These are phyloP conservation scores for Scedosporium dehoogii DNA, from an alignment of 2,329 filamentous ascomycete species.

Conservation along the genomic window DNA sequence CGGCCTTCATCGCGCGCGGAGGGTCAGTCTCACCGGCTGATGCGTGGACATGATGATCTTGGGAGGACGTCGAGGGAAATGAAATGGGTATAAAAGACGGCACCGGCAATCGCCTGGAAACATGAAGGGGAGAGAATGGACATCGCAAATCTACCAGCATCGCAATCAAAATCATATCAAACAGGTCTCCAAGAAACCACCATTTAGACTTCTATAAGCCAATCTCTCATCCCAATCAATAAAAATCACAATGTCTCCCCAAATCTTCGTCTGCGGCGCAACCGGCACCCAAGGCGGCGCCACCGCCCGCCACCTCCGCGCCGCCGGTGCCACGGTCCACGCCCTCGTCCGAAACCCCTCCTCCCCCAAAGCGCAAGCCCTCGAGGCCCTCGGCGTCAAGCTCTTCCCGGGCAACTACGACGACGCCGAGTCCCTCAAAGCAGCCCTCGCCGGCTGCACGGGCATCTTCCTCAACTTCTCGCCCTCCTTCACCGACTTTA, in stretches of 20 bases:
- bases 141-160: neutral
- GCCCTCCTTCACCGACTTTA: slow-evolving; percentile 19
- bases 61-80: neutral
- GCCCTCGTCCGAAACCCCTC: slow-evolving; percentile 34
- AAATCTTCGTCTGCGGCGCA: slow-evolving; percentile 33
- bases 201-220: neutral
- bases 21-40: neutral
- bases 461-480: slow-evolving; percentile 33
- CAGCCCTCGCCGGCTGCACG: slow-evolving; percentile 32
- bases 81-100: neutral
- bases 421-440: slow-evolving; percentile 26
- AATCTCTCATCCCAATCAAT: neutral
- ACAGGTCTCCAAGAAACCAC: neutral
- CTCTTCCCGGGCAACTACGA: slow-evolving; percentile 33
- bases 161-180: neutral
- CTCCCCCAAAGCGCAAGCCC: slow-evolving; percentile 27
- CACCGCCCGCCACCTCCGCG: slow-evolving; percentile 36
- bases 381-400: slow-evolving; percentile 31
- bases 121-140: neutral
- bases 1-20: neutral
- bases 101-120: neutral
- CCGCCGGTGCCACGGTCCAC: slow-evolving; percentile 32
- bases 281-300: slow-evolving; percentile 43
- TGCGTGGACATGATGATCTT: neutral
- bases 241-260: neutral